Base-by-base conservation (phyloP, 2,329 filamentous ascomycete species). In the Colletotrichum ledebouriae region DNA sequence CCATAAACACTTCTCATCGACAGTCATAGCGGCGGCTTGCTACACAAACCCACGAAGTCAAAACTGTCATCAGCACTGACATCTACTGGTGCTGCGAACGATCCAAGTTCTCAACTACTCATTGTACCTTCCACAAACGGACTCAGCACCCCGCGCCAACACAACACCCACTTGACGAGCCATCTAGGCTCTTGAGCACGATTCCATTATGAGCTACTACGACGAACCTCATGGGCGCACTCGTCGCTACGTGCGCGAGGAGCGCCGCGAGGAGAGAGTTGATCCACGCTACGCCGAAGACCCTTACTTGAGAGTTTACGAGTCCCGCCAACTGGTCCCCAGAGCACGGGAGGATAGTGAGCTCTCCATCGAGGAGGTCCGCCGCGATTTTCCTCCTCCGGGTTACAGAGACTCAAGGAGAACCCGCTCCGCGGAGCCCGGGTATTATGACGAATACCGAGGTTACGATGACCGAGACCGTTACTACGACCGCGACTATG, bases 351-450 rank as follows among this genome's bases (percentile, higher is more conserved):
- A 94, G 76, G 91, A 94, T 75, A 94, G 91, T 78, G 90, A 90
- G 52, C 82, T 91, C 29, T 90, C 90, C 2, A 80, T 97, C 76
- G 94, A 97, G 80, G 93, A 97, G 80, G 89, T 97, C 69, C 89
- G 89, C 71, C 90, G 94, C 72, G 92, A 97, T 73, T 97, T 97
- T 75, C 93, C 93, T 37, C 92, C 93, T 6, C 91, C 90, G 6
- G 89, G 86, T 42, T 82, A 84, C 69, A 78, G 79, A 63, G 86
- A 87, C 69, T 75, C 85, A 42, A 86, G 88, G 72, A 87, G 90
- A 66, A 84, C 90, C 73, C 86, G 89, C 73, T 92, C 91, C 6
- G 86, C 86, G 63, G 90, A 90, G 63, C 84, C 86, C 52, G 81
- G 82, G 69, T 84, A 88, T 74, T 86, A 90, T 76, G 86, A 90